These are phyloP conservation scores for Globisporangium yorkense DNA, from an alignment of 352 stramenopile species.

Conservation along the genomic window DNA sequence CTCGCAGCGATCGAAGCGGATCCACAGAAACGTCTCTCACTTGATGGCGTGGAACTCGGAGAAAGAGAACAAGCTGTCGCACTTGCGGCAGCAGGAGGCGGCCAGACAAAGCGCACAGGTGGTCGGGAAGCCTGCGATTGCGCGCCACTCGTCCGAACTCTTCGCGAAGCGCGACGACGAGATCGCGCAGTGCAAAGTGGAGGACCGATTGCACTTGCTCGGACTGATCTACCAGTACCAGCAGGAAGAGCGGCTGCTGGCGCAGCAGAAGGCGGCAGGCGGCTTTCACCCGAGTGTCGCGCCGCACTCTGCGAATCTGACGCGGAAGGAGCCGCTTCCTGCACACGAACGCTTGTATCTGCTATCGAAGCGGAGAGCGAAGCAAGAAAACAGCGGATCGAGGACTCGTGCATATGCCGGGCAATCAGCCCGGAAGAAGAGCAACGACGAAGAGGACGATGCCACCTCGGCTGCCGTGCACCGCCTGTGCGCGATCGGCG, in stretches of 20 bases:
- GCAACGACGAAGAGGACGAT: slow-evolving; percentile 1
- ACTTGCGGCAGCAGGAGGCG: slow-evolving; percentile 31
- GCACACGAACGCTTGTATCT: slow-evolving; percentile 53
- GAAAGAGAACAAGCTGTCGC: slow-evolving; percentile 45
- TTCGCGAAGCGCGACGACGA: slow-evolving; percentile 36
- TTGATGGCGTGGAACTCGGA: slow-evolving; percentile 56
- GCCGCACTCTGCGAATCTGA: slow-evolving; percentile 45
- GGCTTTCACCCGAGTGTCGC: slow-evolving; percentile 30
- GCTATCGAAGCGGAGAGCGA: slow-evolving; percentile 20
- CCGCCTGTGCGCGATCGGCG: slow-evolving; percentile 30
- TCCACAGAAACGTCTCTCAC: slow-evolving; percentile 52
- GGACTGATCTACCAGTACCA: slow-evolving; percentile 70
- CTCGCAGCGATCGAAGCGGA: slow-evolving; percentile 46
- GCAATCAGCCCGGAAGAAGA: neutral
- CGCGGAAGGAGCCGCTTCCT: slow-evolving; percentile 15
- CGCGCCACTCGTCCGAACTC: slow-evolving; percentile 25
- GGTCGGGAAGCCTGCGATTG: slow-evolving; percentile 28
- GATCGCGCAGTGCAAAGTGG: slow-evolving; percentile 52
- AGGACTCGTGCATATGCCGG: neutral
- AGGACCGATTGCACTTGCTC: slow-evolving; percentile 61
- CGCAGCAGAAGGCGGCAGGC: slow-evolving; percentile 10
- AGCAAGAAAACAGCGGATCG: neutral
- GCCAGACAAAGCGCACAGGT: slow-evolving; percentile 22
- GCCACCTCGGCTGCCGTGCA: slow-evolving; percentile 16
- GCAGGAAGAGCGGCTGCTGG: slow-evolving; percentile 37